These are phyloP conservation scores for Thalassiosira allenii DNA, from an alignment of 352 stramenopile genomes.

Conservation along the genomic window DNA sequence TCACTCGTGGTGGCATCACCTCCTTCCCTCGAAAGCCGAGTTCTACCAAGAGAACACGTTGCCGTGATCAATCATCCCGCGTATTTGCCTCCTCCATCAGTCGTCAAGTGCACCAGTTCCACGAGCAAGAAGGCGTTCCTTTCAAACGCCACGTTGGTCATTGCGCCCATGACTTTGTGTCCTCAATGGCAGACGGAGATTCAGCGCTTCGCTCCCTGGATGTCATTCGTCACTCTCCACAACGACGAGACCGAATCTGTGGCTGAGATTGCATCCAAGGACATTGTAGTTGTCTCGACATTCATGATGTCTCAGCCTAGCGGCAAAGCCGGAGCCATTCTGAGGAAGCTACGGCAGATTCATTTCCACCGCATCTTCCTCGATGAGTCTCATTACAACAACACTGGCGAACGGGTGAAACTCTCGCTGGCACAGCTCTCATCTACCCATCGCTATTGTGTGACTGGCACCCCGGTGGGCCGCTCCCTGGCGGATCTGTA, in stretches of 20 bases:
- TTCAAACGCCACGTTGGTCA: slow-evolving; percentile 40
- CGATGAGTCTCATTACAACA: slow-evolving; percentile 45
- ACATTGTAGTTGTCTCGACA: slow-evolving; percentile 35
- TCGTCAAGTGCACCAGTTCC: slow-evolving; percentile 1
- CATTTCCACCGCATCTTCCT: slow-evolving; percentile 47
- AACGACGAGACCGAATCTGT: slow-evolving; percentile 22
- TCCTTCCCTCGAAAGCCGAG: slow-evolving; percentile 22
- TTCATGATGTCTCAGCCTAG: slow-evolving; percentile 18
- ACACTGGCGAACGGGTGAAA: slow-evolving; percentile 25
- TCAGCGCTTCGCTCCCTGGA: slow-evolving; percentile 38
- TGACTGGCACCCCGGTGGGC: slow-evolving; percentile 42
- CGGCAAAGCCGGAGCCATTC: background rate
- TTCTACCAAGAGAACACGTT: slow-evolving; percentile 38
- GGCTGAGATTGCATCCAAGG: slow-evolving; percentile 30
- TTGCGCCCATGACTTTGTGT: slow-evolving; percentile 48
- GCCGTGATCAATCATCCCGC: slow-evolving; percentile 28
- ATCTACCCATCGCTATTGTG: slow-evolving; percentile 39
- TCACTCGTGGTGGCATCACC: slow-evolving; percentile 29
- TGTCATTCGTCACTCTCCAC: slow-evolving; percentile 34
- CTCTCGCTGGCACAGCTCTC: slow-evolving; percentile 35
- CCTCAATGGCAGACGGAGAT: slow-evolving; percentile 45
- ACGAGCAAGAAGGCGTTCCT: background rate
- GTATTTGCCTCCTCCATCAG: slow-evolving; percentile 21
- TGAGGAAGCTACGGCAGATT: slow-evolving; percentile 21
- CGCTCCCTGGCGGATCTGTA: slow-evolving; percentile 40